Base-by-base conservation (phyloP, 768 basidiomycete genomes). In the Naganishia kalamii region DNA sequence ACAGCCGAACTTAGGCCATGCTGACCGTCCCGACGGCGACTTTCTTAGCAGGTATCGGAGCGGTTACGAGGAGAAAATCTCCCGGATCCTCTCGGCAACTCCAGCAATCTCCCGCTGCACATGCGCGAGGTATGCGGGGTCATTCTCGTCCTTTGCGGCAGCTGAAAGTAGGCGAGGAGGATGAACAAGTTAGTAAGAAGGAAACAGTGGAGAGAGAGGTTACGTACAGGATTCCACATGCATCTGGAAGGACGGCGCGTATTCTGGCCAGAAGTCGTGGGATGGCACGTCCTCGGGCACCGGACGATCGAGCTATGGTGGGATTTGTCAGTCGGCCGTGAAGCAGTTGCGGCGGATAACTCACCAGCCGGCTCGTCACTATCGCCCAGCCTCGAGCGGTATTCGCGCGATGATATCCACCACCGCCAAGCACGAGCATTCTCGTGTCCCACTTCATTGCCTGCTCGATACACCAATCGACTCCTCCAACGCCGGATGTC, bases 351-450 rank as follows among this genome's bases (percentile, higher is more conserved):
- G 10, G 40, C 19, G 57, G 50, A 29, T 10, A 11, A 80, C 87
- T 67, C 70, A 91, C 89, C 30, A 84, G 84, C 4, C 89, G 78
- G 0, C 87, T 87, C 0, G 92, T 94, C 19, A 92, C 78, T 71
- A 85, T 85, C 0, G 89, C 81, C 90, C 91, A 96, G 0, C 89
- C 89, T 13, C 92, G 83, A 0, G 92, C 92, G 1, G 86, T 86
- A 70, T 93, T 93, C 1, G 89, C 80, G 4, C 85, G 84, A 70
- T 88, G 81, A 74, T 98, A 96, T 0, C 93, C 93, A 19, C 92
- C 90, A 83, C 77, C 66, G 48, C 77, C 75, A 4, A 74, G 63
- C 6, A 74, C 69, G 23, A 75, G 63, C 2, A 76, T 41, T 29
- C 70, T 74, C 40, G 63, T 52, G 12, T 59, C 47, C 77, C 76